Evolutionary conservation across 1,284 basidiomycete genomes (phyloP).

Genomic region (Heterobasidion parviporum): DNA sequence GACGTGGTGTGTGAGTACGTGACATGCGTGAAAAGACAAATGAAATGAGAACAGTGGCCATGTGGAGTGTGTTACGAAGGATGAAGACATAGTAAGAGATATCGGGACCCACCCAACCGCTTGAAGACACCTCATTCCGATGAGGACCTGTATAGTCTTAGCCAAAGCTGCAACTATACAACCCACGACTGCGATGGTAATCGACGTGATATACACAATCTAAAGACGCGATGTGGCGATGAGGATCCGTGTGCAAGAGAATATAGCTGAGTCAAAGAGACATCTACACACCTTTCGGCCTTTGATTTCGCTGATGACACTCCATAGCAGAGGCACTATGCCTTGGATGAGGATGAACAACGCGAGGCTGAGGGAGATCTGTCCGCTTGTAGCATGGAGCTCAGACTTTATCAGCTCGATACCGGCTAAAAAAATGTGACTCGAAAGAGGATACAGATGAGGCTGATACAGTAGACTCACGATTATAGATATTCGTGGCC

Average conservation of each 20-base stretch:
- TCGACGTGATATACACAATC: slow-evolving; percentile 60
- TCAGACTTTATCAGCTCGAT: slow-evolving; percentile 60
- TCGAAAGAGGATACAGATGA: not conserved
- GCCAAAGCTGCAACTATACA: slow-evolving; percentile 60
- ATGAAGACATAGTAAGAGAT: not conserved
- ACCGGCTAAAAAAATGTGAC: slow-evolving; percentile 34
- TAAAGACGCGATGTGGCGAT: slow-evolving; percentile 17
- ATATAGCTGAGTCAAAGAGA: not conserved
- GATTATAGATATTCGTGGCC: not conserved
- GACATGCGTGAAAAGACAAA: not conserved
- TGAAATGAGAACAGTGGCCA: not conserved
- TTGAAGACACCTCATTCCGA: slow-evolving; percentile 67
- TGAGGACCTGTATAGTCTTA: slow-evolving; percentile 59
- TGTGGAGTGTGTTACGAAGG: not conserved
- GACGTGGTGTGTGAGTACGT: not conserved
- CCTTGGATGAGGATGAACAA: slow-evolving; percentile 81
- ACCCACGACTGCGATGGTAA: slow-evolving; percentile 53
- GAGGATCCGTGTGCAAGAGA: not conserved
- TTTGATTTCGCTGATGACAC: slow-evolving; percentile 67
- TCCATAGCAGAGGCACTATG: slow-evolving; percentile 61
- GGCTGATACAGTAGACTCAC: not conserved
- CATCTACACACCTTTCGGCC: slow-evolving; percentile 58
- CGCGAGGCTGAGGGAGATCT: slow-evolving; percentile 70
- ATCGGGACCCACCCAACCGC: slow-evolving; percentile 43
- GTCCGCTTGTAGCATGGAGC: slow-evolving; percentile 53